Percentiles rank a stretch among this genome's conserved stretches.
These are phyloP conservation scores for Neurospora tetraspora DNA, from an alignment of 495 filamentous ascomycete genomes.

Conservation along the genomic window DNA sequence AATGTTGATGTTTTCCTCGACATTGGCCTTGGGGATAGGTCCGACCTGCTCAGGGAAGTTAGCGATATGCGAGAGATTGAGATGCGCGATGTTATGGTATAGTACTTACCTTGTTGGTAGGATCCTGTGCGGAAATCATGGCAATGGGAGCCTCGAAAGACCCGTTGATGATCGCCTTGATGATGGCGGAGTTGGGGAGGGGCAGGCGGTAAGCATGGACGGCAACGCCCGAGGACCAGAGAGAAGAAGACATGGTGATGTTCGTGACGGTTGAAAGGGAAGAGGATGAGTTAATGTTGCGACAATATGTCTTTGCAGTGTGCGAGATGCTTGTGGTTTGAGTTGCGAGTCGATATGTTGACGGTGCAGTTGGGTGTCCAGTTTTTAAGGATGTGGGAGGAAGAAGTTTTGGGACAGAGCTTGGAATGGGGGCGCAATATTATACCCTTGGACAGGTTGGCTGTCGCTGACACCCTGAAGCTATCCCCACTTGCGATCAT, in stretches of 20 bases:
- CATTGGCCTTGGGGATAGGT: background rate
- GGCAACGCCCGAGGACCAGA: background rate
- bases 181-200: background rate
- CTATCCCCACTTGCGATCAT: background rate
- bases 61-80: background rate
- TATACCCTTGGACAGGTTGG: background rate
- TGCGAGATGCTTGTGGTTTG: too few species aligned
- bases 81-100: accelerated
- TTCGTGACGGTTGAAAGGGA: background rate
- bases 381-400: background rate
- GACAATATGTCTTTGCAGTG: too few species aligned
- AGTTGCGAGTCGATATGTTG: background rate
- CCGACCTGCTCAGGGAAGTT: background rate
- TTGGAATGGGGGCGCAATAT: background rate
- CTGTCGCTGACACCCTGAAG: background rate
- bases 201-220: background rate
- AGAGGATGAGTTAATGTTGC: too few species aligned
- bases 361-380: background rate
- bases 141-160: background rate
- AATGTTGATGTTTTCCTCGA: background rate
- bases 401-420: background rate
- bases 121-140: background rate
- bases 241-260: background rate
- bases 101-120: background rate
- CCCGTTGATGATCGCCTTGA: background rate